Evolutionary conservation across 495 filamentous ascomycete genomes (phyloP), one percentile per base, ranked within the genome.

Genomic region (Baudoinia panamericana): DNA sequence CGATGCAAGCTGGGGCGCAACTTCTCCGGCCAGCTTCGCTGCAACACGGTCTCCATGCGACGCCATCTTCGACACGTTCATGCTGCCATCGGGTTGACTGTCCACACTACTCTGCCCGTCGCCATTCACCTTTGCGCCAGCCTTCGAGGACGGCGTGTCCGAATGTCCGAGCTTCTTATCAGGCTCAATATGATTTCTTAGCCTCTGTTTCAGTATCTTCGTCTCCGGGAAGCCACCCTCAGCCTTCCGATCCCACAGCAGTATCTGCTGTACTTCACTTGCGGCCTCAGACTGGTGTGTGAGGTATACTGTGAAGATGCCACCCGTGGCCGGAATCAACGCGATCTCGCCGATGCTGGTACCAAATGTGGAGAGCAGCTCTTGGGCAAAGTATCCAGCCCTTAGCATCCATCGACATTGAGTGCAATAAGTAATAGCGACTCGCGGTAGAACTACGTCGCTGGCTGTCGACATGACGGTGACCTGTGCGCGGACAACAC

Each of bases 291-390:
- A 7, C 25, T 38, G 36, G 43, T 52, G 27, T 6, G 44, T 48
- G 3, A 53, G 36, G 33, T 77, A 68, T 4, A 93, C 72, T 10
- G 71, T 67, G 56, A 97, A 97, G 17, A 80, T 60, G 0, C 90
- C 90, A 18, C 90, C 87, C 0, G 84, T 93, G 13, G 75, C 56
- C 0, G 90, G 90, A 28, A 88, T 71, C 0, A 97, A 75, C n/a
- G 90, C 74, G 11, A 97, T 79, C 60, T 96, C 88, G 31, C 88
- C 86, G 0, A 97, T 69, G 40, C 76, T 68, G 10, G 76, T 86
- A 36, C 71, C 69, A 66, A 97, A 97, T 5, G 90, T 97, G n/a
- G 84, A 90, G 44, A 97, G 78, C 38, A 97, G 82, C 63, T 97
- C 90, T 73, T 97, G 90, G 30, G 82, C 86, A 63, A 82, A 94